A percentile compares a stretch with the other conserved stretches of the same genome.
Evolutionary conservation across 345 rosid species (phyloP).

Genomic region (Dipteronia sinensis): DNA sequence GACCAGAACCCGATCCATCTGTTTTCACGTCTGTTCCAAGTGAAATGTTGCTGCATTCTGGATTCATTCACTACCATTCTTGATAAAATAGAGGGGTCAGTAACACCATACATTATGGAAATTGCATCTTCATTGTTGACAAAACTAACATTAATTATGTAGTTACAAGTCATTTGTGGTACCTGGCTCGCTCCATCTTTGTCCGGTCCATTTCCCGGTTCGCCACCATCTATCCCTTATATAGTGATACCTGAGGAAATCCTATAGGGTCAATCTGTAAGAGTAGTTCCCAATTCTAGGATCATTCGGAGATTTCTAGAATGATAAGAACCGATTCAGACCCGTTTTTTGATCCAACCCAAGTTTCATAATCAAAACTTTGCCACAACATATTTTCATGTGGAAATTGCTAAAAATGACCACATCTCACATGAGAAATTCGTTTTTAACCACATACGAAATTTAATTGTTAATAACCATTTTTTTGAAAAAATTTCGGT

Average conservation of each 20-base stretch:
- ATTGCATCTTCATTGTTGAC: constrained; percentile 37
- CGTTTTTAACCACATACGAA: too few species aligned
- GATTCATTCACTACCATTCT: constrained; percentile 53
- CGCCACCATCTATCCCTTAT: constrained; percentile 51
- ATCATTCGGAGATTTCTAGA: constrained; percentile 59
- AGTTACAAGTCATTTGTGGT: background rate
- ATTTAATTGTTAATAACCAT: too few species aligned
- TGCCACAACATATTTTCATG: constrained; percentile 50
- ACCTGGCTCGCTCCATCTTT: constrained; percentile 62
- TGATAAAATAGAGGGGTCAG: constrained; percentile 31
- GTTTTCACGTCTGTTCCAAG: constrained; percentile 40
- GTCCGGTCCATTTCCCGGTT: constrained; percentile 62
- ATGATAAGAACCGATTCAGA: constrained; percentile 36
- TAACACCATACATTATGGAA: constrained; percentile 27
- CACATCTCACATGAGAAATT: too few species aligned
- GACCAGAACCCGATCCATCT: constrained; percentile 50
- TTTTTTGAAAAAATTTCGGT: too few species aligned
- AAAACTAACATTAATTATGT: background rate
- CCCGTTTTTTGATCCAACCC: constrained; percentile 47
- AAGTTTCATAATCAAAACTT: constrained; percentile 74
- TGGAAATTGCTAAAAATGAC: too few species aligned
- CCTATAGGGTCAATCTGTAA: constrained; percentile 41
- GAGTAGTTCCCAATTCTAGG: constrained; percentile 51
- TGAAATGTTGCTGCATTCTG: constrained; percentile 38
- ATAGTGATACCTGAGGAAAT: constrained; percentile 50